phyloP scores from a whole-genome alignment of 805 yeast genomes.

The Yamadazyma tumulicola region DNA sequence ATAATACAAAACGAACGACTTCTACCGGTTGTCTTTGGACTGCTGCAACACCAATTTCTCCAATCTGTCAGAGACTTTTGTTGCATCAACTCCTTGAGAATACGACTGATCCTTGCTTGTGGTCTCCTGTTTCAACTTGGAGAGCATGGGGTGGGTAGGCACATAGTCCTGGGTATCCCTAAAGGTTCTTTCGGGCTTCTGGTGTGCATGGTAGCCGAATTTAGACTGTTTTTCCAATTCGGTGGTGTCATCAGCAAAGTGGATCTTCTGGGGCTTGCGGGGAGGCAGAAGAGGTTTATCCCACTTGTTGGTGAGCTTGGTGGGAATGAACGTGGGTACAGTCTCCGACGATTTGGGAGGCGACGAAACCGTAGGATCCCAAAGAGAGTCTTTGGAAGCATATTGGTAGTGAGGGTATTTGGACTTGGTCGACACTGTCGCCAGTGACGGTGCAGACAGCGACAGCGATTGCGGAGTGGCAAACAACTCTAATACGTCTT shows the following conservation, averaged over 20 bases:
- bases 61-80: slow-evolving; percentile 10
- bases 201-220: slow-evolving; percentile 15
- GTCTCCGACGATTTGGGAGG: slow-evolving; percentile 31
- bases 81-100: slow-evolving; percentile 10
- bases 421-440: neutral
- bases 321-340: slow-evolving; percentile 1
- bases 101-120: neutral
- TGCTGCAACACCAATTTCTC: too few relatives aligned
- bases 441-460: neutral
- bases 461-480: slow-evolving; percentile 1
- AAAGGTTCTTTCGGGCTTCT: slow-evolving; percentile 30
- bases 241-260: neutral
- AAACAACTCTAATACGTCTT: slow-evolving; percentile 2
- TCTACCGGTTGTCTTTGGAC: too few relatives aligned
- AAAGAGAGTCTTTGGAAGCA: slow-evolving; percentile 22
- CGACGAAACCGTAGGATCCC: slow-evolving; percentile 44
- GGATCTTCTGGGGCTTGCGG: neutral
- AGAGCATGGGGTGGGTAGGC: slow-evolving; percentile 22
- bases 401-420: slow-evolving; percentile 6
- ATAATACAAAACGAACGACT: too few relatives aligned
- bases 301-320: slow-evolving; percentile 23
- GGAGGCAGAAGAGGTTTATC: slow-evolving; percentile 14
- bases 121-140: slow-evolving; percentile 4
- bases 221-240: slow-evolving; percentile 10
- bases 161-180: slow-evolving; percentile 23